Conservation (phyloP, 2,329 filamentous ascomycete genomes). For the Fusarium sambucinum region DNA sequence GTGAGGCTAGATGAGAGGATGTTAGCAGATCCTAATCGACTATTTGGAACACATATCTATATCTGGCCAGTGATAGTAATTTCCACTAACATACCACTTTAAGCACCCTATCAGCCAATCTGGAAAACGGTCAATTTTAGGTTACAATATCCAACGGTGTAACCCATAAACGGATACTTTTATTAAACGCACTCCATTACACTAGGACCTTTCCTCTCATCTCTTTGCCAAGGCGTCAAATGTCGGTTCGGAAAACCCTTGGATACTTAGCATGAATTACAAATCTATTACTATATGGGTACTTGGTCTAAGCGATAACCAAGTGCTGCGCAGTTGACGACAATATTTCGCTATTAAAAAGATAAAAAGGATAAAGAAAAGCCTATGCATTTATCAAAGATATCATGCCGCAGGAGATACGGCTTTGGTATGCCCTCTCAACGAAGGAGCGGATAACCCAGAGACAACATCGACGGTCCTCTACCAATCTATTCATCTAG, state of each 20-base stretch:
- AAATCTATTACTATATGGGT: not conserved
- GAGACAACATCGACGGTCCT: not conserved
- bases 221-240: not conserved
- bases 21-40: not conserved
- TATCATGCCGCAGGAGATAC: not conserved
- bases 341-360: not conserved
- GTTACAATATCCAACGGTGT: constrained; percentile 1
- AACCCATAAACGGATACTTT: not conserved
- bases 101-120: not conserved
- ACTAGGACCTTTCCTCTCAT: not conserved
- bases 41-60: not conserved
- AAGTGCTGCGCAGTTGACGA: not conserved
- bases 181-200: not conserved
- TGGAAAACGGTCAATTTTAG: not conserved
- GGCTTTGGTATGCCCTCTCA: not conserved
- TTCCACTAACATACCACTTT: not conserved
- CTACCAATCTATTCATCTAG: not conserved
- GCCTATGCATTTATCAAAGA: not conserved
- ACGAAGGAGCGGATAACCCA: not conserved
- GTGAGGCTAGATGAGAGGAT: not conserved
- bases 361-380: not conserved
- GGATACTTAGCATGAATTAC: not conserved
- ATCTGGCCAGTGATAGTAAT: not conserved
- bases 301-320: not conserved
- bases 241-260: not conserved